phyloP scores from a whole-genome alignment of 306 rosid genomes.

The Sicyos baderoa region DNA sequence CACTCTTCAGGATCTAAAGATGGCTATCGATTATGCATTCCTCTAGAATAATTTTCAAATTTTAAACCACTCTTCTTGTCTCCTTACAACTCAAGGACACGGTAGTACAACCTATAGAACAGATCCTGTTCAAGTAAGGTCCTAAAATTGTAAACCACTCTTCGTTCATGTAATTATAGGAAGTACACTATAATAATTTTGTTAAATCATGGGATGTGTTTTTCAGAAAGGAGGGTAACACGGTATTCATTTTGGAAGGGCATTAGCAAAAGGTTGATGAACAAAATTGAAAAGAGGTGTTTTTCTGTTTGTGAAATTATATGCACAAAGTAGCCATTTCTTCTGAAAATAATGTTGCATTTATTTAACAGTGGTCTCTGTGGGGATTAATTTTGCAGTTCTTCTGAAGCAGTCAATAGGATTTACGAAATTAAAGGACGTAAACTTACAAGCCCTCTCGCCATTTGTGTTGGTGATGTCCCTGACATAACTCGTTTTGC shows the following conservation, averaged over 20 bases:
- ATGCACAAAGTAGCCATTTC: not conserved
- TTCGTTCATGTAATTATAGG: not conserved
- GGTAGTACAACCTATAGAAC: too few relatives aligned
- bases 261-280: conserved; percentile 1
- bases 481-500: conserved; percentile 57
- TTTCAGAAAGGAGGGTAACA: not conserved
- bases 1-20: not conserved
- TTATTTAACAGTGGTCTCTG: conserved; percentile 10
- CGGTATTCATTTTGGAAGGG: not conserved
- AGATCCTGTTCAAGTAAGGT: too few relatives aligned
- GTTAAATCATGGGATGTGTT: not conserved
- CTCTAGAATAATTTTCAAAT: not conserved
- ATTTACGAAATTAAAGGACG: conserved; percentile 83
- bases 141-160: not conserved
- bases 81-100: too few relatives aligned
- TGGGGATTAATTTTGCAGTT: conserved; percentile 39
- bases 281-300: not conserved
- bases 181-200: not conserved
- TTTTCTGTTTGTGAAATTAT: not conserved
- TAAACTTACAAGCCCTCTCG: conserved; percentile 65
- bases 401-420: conserved; percentile 58
- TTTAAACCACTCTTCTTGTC: not conserved
- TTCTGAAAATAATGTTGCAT: not conserved
- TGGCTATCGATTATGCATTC: not conserved
- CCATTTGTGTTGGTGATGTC: conserved; percentile 73